Conservation (phyloP, 371 early-diverging fungal species). For the Mortierella sp. region DNA sequence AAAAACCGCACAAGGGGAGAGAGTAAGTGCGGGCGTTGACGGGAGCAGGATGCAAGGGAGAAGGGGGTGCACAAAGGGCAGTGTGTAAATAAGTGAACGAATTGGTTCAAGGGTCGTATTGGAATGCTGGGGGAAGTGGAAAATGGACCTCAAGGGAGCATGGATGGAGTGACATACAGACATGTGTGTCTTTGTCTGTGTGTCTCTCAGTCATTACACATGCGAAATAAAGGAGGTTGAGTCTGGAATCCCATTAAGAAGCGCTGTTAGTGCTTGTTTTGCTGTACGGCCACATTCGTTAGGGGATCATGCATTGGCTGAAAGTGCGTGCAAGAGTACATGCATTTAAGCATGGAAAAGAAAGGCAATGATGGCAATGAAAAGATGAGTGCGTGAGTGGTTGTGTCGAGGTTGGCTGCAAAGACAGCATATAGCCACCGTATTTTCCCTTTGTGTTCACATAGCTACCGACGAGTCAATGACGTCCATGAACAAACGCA, state of each 20-base stretch:
- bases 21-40: background rate
- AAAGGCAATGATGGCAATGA: background rate
- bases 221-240: background rate
- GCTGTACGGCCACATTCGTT: background rate
- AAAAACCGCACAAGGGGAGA: slow-evolving; percentile 12
- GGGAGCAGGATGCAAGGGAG: background rate
- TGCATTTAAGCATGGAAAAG: background rate
- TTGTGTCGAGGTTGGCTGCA: background rate
- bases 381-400: background rate
- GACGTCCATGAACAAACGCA: background rate
- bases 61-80: background rate
- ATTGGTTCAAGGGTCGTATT: background rate
- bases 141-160: background rate
- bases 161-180: background rate
- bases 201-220: background rate
- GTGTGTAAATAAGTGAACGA: background rate
- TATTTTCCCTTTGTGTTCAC: too few species aligned
- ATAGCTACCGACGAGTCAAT: background rate
- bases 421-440: background rate
- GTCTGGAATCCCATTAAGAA: background rate
- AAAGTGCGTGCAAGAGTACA: background rate
- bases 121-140: background rate
- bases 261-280: background rate
- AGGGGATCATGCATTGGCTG: background rate
- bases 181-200: background rate